Conservation (phyloP, 345 rosid species). For the Triadica sebifera region DNA sequence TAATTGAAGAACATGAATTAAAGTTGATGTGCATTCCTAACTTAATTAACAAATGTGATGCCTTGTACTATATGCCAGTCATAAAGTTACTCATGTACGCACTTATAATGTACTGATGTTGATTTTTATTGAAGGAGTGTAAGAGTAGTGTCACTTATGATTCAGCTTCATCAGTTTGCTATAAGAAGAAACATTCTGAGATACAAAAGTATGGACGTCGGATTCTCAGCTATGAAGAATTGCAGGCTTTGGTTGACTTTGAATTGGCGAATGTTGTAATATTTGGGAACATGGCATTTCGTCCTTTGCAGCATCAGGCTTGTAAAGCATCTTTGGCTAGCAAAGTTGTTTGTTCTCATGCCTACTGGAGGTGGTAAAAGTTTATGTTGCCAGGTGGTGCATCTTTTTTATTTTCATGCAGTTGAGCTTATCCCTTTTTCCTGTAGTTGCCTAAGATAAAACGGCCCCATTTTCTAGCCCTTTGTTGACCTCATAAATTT, state of each 20-base stretch:
- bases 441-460: neutral
- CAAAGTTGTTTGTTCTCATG: constrained; percentile 81
- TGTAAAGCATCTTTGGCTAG: constrained; percentile 64
- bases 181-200: constrained; percentile 28
- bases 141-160: constrained; percentile 39
- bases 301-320: constrained; percentile 79
- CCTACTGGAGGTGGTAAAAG: constrained; percentile 96
- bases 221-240: constrained; percentile 62
- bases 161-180: constrained; percentile 40
- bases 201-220: constrained; percentile 25
- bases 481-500: neutral
- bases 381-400: constrained; percentile 77
- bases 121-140: constrained; percentile 47
- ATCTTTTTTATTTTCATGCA: constrained; percentile 5
- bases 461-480: neutral
- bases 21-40: neutral
- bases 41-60: constrained; percentile 1
- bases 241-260: constrained; percentile 71
- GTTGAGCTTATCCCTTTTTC: neutral
- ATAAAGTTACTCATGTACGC: neutral
- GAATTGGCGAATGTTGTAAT: constrained; percentile 87
- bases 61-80: neutral
- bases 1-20: neutral
- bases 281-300: constrained; percentile 62
- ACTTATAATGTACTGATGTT: constrained; percentile 14